Base-by-base conservation (phyloP, 2,329 filamentous ascomycete genomes). In the Metarhizium sp. region DNA sequence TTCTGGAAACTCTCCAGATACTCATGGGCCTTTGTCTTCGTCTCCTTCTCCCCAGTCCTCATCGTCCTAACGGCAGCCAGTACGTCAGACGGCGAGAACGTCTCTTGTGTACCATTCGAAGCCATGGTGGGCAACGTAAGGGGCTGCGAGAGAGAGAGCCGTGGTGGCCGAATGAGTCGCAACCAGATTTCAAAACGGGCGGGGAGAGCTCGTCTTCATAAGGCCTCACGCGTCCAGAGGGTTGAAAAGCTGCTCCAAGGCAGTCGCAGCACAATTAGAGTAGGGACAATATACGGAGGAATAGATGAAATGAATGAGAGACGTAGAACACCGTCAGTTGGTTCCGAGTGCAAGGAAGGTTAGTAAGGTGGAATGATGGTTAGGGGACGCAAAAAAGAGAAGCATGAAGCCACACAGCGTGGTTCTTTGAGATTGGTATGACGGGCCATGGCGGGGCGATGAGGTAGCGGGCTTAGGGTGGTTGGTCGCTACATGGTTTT, bases 1-100 rank as follows among this genome's bases (percentile, higher is more conserved):
- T 99, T 99, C 81, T 99, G 94, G 74, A 97, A 99, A 64, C 84
- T 86, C 74, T 95, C 89, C 58, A 99, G 79, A 70, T 87, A 99
- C 69, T 92, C 85, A 69, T 96, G 92, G 58, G 90, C 92, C 71
- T 91, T 87, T 70, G 87, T 86, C 78, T 97, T 97, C 68, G 88
- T 84, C 61, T 87, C 81, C 66, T 87, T 82, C 67, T 92, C 85
- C 62, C 85, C 87, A 73, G 87, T 88, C 69, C 91, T 86, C 92
- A 99, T 96, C 60, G 92, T 94, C 68, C 86, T 82, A 73, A 97
- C 86, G 60, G 92, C 94, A 63, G 87, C 85, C 64, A 97, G 79
- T 63, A 99, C 90, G 67, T 78, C 77, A 49, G 75, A 72, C 60
- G 90, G 88, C 73, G 84, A 82, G 74, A 94, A 95, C 71, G 82